Percentiles rank a stretch among this genome's conserved stretches.
Conservation (phyloP, 78 protist genomes). For the Polysphondylium violaceum region DNA sequence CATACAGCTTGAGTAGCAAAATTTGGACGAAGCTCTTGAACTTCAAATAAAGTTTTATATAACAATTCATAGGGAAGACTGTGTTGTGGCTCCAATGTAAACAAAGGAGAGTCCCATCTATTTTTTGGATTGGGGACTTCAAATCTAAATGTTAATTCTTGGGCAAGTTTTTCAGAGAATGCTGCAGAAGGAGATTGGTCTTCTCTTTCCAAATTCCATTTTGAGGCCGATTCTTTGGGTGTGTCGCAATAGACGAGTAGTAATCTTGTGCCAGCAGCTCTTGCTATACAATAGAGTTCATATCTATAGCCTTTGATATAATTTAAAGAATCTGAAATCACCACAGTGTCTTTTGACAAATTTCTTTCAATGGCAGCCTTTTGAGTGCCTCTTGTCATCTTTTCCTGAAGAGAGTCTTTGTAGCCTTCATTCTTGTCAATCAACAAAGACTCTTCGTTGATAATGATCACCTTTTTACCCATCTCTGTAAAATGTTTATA, state of each 20-base stretch:
- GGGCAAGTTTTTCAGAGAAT: constrained; percentile 7
- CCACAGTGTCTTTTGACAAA: constrained; percentile 52
- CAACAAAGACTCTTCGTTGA: constrained; percentile 50
- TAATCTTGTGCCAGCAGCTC: constrained; percentile 72
- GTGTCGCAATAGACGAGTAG: constrained; percentile 83
- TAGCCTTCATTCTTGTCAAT: constrained; percentile 56
- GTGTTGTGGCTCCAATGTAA: constrained; percentile 73
- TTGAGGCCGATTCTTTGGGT: constrained; percentile 26
- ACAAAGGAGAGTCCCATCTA: constrained; percentile 87
- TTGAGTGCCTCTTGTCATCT: constrained; percentile 79
- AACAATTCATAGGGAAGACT: constrained; percentile 43
- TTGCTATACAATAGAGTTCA: constrained; percentile 87
- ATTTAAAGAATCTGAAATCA: constrained; percentile 87
- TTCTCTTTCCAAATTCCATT: constrained; percentile 44
- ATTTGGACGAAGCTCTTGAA: constrained; percentile 54
- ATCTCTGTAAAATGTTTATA: constrained; percentile 32
- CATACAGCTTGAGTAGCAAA: constrained; percentile 47
- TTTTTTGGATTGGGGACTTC: constrained; percentile 79
- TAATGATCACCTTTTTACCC: constrained; percentile 68
- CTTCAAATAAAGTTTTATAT: constrained; percentile 66
- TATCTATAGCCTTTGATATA: constrained; percentile 93
- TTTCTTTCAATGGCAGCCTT: constrained; percentile 83
- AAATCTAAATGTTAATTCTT: constrained; percentile 67
- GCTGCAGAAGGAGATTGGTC: constrained; percentile 13
- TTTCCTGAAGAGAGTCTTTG: constrained; percentile 67